Evolutionary conservation across 2,329 filamentous ascomycete genomes (phyloP), one percentile per base, ranked within the genome.

Genomic region (Chaetoscypha palmicola): DNA sequence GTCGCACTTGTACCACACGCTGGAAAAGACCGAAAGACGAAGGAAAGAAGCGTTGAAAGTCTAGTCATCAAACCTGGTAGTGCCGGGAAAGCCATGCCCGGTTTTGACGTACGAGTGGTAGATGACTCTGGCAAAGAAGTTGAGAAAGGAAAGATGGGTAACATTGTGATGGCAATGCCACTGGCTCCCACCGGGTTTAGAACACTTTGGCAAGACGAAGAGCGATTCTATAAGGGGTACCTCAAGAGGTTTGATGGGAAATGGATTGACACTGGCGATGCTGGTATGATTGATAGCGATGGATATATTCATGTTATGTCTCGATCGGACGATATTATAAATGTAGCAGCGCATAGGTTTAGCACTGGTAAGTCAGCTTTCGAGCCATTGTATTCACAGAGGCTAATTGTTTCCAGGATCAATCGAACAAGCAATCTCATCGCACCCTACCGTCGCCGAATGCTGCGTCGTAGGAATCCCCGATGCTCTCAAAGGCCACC

Each of bases 231-330:
- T 64, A 81, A 77, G 50, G 79, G 88, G 1, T 97, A 96, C 57
- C 66, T 95, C 52, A 84, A 84, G 64, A 73, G 90, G 11, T 97
- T 96, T 59, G 58, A 76, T 4, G 87, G 88, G 0, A 76, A 76
- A 54, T 96, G 87, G 86, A 66, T 96, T 33, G 90, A 97, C 60
- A 96, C 90, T 0, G 91, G 90, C 2, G 90, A 97, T 61, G 84
- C 88, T 0, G 90, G 91, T 0, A 81, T 89, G 70, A 79, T 96
- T 45, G 90, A 96, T 59, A 63, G 74, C 11, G 81, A 91, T 31
- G 77, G 77, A 3, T 81, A 81, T 55, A 72, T 81, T 31, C 73
- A 76, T 52, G 76, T 82, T 53, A 80, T 81, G 77, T 74, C 74
- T 31, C 67, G 78, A 31, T 64, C 65, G 23, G 90, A 96, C 66